phyloP scores from a whole-genome alignment of 108 stramenopile species.

The Skeletonema marinoi region DNA sequence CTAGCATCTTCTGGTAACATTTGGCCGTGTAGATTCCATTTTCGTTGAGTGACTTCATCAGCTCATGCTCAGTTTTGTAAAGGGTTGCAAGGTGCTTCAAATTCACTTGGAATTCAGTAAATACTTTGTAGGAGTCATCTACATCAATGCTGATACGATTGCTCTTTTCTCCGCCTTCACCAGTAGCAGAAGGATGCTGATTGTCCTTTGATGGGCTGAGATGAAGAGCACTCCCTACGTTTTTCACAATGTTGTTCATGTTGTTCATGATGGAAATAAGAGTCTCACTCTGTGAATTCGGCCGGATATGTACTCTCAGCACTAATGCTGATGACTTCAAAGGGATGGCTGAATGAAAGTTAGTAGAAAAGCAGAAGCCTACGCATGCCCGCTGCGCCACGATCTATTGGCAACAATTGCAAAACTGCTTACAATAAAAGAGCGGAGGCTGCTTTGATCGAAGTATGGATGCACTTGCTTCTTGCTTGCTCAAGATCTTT shows the following conservation, averaged over 20 bases:
- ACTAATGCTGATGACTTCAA: too few species aligned
- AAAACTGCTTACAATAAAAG: too few species aligned
- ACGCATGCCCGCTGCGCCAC: too few species aligned
- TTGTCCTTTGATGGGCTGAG: background rate
- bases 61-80: conserved; percentile 27
- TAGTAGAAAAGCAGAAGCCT: too few species aligned
- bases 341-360: too few species aligned
- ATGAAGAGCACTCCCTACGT: background rate
- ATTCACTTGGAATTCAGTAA: conserved; percentile 22
- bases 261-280: background rate
- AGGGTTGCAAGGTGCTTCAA: conserved; percentile 34
- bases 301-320: too few species aligned
- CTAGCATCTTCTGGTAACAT: conserved; percentile 32
- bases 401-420: too few species aligned
- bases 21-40: conserved; percentile 41
- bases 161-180: conserved; percentile 6
- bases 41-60: conserved; percentile 35
- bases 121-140: conserved; percentile 28
- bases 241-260: background rate
- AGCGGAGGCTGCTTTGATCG: too few species aligned
- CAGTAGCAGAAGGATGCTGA: background rate
- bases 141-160: conserved; percentile 30
- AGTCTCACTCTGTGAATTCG: too few species aligned
- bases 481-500: too few species aligned
- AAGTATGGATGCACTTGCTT: too few species aligned